Percentiles rank a stretch among this genome's conserved stretches.
phyloP scores from a whole-genome alignment of 352 stramenopile species.

The Peronospora farinosa region DNA sequence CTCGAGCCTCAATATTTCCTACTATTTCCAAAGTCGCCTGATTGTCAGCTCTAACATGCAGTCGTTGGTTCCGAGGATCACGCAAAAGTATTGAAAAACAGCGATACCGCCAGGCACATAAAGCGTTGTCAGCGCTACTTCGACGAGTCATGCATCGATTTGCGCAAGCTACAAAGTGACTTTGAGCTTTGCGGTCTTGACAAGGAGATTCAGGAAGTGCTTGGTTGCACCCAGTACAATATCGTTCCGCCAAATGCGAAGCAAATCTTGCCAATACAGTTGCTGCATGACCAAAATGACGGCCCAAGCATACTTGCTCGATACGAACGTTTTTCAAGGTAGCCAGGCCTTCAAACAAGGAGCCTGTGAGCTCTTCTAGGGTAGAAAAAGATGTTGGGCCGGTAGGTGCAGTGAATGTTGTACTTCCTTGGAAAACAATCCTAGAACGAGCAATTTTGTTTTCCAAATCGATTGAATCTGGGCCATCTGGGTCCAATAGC shows the following conservation, averaged over 20 bases:
- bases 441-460: constrained; percentile 8
- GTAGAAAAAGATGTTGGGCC: constrained; percentile 18
- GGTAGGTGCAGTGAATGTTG: background rate
- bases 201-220: constrained; percentile 27
- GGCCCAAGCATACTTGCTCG: constrained; percentile 36
- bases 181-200: constrained; percentile 7
- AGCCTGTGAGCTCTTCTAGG: constrained; percentile 32
- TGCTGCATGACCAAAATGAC: constrained; percentile 24
- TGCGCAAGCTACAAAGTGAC: constrained; percentile 30
- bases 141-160: constrained; percentile 30
- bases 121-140: constrained; percentile 14
- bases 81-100: constrained; percentile 36
- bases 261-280: constrained; percentile 27
- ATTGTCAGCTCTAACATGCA: constrained; percentile 33
- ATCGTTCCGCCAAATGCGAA: constrained; percentile 36
- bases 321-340: constrained; percentile 39
- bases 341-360: constrained; percentile 14
- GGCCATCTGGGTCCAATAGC: constrained; percentile 23
- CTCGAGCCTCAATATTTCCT: constrained; percentile 43
- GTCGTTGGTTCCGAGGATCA: constrained; percentile 26
- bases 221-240: constrained; percentile 39
- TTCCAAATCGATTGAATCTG: constrained; percentile 25
- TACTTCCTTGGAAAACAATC: background rate
- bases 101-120: constrained; percentile 42
- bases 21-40: constrained; percentile 32